Evolutionary conservation across 2,329 filamentous ascomycete species (phyloP), one percentile per base, ranked within the genome.

Genomic region (Boeremia exigua): DNA sequence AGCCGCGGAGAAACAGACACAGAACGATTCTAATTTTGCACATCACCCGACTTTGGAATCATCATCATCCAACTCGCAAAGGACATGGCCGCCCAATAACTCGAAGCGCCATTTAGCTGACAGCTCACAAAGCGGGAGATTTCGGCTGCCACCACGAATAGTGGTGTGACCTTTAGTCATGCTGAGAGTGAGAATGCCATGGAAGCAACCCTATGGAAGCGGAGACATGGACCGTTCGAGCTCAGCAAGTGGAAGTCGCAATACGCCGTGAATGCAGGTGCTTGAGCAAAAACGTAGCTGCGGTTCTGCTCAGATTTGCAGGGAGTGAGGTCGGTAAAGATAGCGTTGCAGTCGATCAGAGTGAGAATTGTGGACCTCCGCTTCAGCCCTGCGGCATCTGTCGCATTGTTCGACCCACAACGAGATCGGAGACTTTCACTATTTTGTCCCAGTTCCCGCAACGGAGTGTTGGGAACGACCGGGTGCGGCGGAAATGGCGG

Each of bases 141-240:
- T 25, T 56, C 53, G 53, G 53, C 48, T 34, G 32, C 37, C 10
- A 19, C 14, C 9, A 10, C 10, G 25, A 43, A 6, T 12, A 47
- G 51, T 53, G 48, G 48, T 32, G 54, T 48, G 44, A 57, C 14
- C 25, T 40, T 48, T 48, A 45, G 48, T 57, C 39, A 56, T 45
- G 32, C 33, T 57, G 37, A 38, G 38, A 17, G 29, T 23, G 42
- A 50, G 29, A 43, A 33, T 25, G 46, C 28, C 27, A 36, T 11
- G 32, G 39, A 49, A 42, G 33, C 34, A 37, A 38, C 1, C 11
- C 25, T 1, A 17, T n/a, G 30, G 19, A 23, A 3, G 19, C 19
- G 19, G 19, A 5, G 19, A 23, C 19, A 5, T 23, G 19, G 19
- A 23, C 19, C 19, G 19, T 23, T 23, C 19, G 19, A 23, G 19